A percentile compares a stretch with the other conserved stretches of the same genome.
These are phyloP conservation scores for Neopestalotiopsis sp. DNA, from an alignment of 2,329 filamentous ascomycete genomes.

Conservation along the genomic window DNA sequence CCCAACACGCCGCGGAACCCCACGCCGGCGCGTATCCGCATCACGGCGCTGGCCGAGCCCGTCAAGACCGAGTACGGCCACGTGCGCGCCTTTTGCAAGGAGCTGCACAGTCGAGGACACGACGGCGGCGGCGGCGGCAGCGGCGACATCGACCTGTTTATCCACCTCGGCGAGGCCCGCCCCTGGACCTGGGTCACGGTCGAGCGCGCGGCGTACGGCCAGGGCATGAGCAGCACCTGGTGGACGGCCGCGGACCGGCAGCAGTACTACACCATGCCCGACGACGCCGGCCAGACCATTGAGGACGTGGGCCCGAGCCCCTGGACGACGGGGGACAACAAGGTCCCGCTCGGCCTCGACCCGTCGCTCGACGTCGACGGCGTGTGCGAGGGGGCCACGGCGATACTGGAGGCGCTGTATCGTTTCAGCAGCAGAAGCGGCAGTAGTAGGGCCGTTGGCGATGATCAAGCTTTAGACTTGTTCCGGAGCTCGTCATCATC, in stretches of 20 bases:
- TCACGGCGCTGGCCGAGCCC: neutral
- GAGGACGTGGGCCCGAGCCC: slow-evolving; percentile 14
- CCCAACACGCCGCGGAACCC: slow-evolving; percentile 17
- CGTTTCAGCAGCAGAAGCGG: neutral
- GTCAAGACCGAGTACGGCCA: slow-evolving; percentile 14
- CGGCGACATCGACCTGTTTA: slow-evolving; percentile 2
- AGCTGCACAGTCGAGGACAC: neutral
- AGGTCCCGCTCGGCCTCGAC: slow-evolving; percentile 10
- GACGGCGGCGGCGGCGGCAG: neutral
- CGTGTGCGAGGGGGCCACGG: slow-evolving; percentile 6
- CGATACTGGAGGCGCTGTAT: neutral
- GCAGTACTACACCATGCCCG: slow-evolving; percentile 9
- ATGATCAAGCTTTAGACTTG: no score
- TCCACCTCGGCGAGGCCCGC: slow-evolving; percentile 17
- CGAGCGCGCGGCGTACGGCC: slow-evolving; percentile 15
- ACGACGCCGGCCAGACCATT: neutral
- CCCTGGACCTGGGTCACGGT: slow-evolving; percentile 9
- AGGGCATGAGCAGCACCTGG: slow-evolving; percentile 18
- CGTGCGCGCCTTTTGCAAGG: slow-evolving; percentile 5
- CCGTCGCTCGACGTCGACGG: slow-evolving; percentile 8
- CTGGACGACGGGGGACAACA: neutral
- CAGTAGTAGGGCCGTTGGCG: neutral
- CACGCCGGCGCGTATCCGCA: slow-evolving; percentile 5
- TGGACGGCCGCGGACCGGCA: neutral
- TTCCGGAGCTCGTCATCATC: no score